Evolutionary conservation across 2,329 filamentous ascomycete genomes (phyloP).

Genomic region (Penicillium sp.): DNA sequence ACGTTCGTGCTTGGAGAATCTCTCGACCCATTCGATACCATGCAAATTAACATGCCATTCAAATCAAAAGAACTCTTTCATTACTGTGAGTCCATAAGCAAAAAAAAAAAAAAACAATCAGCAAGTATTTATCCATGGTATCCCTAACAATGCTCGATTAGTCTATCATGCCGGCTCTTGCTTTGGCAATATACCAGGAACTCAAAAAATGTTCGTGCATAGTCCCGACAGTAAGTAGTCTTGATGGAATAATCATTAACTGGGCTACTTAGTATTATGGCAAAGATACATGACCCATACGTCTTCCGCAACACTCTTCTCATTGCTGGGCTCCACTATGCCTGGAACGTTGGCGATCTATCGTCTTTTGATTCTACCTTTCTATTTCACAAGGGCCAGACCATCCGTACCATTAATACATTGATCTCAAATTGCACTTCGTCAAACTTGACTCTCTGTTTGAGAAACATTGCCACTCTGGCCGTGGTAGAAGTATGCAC

Average conservation of each 20-base stretch:
- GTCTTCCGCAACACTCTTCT: slow-evolving; percentile 1
- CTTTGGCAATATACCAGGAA: neutral
- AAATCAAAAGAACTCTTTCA: neutral
- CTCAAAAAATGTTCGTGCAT: neutral
- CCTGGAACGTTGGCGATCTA: slow-evolving; percentile 4
- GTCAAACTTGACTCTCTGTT: neutral
- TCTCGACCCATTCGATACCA: slow-evolving; percentile 2
- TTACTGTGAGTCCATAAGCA: neutral
- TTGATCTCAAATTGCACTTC: neutral
- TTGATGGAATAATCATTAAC: neutral
- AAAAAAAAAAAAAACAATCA: neutral
- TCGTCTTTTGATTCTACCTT: slow-evolving; percentile 1
- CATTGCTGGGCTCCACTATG: slow-evolving; percentile 5
- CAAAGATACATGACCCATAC: slow-evolving; percentile 4
- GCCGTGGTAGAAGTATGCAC: slow-evolving; percentile 2
- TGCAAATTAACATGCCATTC: slow-evolving; percentile 3
- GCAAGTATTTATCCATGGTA: neutral
- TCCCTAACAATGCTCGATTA: neutral
- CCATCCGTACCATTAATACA: slow-evolving; percentile 1
- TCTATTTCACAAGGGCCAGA: slow-evolving; percentile 3
- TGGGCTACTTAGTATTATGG: neutral
- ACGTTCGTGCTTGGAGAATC: neutral
- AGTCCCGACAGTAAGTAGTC: neutral
- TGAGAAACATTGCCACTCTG: slow-evolving; percentile 1
- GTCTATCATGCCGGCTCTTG: neutral